A percentile compares a stretch with the other conserved stretches of the same genome.
These are phyloP conservation scores for Agrocybe praecox DNA, from an alignment of 768 basidiomycete species.

Conservation along the genomic window DNA sequence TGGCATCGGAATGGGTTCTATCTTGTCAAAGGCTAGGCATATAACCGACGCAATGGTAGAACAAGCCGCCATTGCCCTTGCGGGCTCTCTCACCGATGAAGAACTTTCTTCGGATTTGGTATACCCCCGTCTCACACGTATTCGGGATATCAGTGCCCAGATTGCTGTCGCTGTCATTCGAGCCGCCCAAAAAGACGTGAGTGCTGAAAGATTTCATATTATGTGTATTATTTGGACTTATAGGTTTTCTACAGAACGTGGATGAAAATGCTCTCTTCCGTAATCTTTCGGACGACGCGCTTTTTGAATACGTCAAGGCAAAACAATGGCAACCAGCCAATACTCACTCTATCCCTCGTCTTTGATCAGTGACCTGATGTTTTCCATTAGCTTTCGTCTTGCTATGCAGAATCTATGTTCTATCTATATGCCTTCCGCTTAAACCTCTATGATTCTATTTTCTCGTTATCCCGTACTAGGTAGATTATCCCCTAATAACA, in stretches of 20 bases:
- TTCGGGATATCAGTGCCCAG: constrained; percentile 64
- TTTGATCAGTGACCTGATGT: constrained; percentile 21
- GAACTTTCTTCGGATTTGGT: constrained; percentile 59
- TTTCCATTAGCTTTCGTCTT: background rate
- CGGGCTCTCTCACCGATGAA: constrained; percentile 54
- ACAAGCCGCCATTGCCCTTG: constrained; percentile 61
- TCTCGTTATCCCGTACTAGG: background rate
- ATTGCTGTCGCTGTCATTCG: constrained; percentile 67
- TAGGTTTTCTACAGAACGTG: constrained; percentile 32
- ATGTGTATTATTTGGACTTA: background rate
- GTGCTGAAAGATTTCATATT: constrained; percentile 12
- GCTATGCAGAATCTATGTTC: constrained; percentile 7
- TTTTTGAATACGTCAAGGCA: constrained; percentile 50
- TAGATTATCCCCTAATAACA: too few species aligned
- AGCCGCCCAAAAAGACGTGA: constrained; percentile 64
- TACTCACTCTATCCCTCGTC: constrained; percentile 28
- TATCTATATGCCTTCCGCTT: constrained; percentile 31
- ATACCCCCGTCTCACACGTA: constrained; percentile 69
- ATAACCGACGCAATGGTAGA: constrained; percentile 76
- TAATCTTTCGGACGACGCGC: constrained; percentile 45
- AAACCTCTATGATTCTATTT: constrained; percentile 18
- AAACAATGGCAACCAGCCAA: constrained; percentile 58
- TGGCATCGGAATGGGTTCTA: constrained; percentile 62
- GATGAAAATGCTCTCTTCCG: constrained; percentile 50
- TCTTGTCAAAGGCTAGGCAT: constrained; percentile 56